Evolutionary conservation across 371 early-diverging fungal species (phyloP).

Genomic region (Nematocida minor): DNA sequence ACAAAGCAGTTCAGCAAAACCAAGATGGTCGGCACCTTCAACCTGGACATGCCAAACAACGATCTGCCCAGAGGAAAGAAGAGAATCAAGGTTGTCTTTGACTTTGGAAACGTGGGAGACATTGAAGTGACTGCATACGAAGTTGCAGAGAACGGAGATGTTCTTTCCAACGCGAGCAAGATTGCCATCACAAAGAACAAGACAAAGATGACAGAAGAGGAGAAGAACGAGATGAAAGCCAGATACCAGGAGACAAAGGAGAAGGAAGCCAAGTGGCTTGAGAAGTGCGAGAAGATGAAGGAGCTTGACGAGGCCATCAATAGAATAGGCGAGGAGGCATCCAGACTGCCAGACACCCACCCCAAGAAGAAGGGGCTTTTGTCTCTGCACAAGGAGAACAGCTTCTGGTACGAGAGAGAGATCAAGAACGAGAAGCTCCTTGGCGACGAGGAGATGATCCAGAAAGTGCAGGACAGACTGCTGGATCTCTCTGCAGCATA

Average conservation of each 20-base stretch:
- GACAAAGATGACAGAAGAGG: not conserved
- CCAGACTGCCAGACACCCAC: not conserved
- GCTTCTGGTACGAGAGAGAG: constrained; percentile 21
- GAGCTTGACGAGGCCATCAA: constrained; percentile 1
- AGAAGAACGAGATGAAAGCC: constrained; percentile 18
- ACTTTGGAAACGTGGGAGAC: constrained; percentile 47
- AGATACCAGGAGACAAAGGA: constrained; percentile 42
- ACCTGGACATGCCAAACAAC: constrained; percentile 40
- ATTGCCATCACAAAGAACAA: constrained; percentile 32
- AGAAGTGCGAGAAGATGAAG: constrained; percentile 31
- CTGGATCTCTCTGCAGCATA: constrained; percentile 11
- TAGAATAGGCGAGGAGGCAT: not conserved
- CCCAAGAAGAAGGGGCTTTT: constrained; percentile 25
- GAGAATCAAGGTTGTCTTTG: constrained; percentile 32
- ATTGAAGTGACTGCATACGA: constrained; percentile 33
- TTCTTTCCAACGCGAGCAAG: not conserved
- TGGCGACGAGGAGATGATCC: constrained; percentile 11
- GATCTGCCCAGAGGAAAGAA: constrained; percentile 41
- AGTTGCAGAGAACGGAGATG: constrained; percentile 24
- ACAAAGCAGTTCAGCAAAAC: constrained; percentile 35
- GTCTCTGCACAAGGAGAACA: constrained; percentile 5
- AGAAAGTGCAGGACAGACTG: constrained; percentile 15
- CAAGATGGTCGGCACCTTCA: constrained; percentile 34
- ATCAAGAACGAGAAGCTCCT: constrained; percentile 3
- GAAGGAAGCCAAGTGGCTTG: constrained; percentile 42